Evolutionary conservation across 2,329 filamentous ascomycete species (phyloP).

Genomic region (Clonostachys byssicola): DNA sequence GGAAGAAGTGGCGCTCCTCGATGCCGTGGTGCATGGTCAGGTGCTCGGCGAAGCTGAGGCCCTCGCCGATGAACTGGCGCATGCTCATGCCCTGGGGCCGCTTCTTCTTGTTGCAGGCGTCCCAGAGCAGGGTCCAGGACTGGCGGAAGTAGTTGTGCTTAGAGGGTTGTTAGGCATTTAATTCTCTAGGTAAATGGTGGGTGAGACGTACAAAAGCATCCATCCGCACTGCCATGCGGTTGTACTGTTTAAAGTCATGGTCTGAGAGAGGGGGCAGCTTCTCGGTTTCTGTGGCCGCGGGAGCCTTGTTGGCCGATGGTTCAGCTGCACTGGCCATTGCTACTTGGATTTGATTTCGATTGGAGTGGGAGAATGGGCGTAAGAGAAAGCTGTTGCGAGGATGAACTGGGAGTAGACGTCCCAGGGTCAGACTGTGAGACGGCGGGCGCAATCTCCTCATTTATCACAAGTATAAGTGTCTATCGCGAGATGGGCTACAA

Average conservation of each 20-base stretch:
- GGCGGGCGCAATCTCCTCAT: too few relatives aligned
- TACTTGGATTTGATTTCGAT: too few relatives aligned
- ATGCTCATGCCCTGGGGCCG: conserved; percentile 63
- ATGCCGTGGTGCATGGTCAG: conserved; percentile 78
- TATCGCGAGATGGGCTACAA: too few relatives aligned
- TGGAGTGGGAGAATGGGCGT: too few relatives aligned
- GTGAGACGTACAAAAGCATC: conserved; percentile 54
- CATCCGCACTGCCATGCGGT: conserved; percentile 72
- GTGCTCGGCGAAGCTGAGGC: conserved; percentile 65
- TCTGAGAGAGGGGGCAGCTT: conserved; percentile 58
- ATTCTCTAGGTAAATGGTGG: background rate
- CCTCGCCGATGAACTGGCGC: conserved; percentile 62
- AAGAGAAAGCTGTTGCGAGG: conserved; percentile 2
- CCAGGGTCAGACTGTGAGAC: too few relatives aligned
- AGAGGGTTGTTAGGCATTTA: background rate
- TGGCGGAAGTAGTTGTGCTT: conserved; percentile 77
- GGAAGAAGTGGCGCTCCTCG: conserved; percentile 80
- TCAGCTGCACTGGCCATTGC: too few relatives aligned
- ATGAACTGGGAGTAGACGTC: background rate
- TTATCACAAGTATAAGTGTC: too few relatives aligned
- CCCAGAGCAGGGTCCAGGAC: conserved; percentile 69
- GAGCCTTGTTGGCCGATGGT: too few relatives aligned
- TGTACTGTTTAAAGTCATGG: conserved; percentile 65
- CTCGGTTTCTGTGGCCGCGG: conserved; percentile 2
- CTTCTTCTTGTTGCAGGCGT: conserved; percentile 53